A percentile compares a stretch with the other conserved stretches of the same genome.
Evolutionary conservation across 257 asterid genomes (phyloP).

Genomic region (Mentha longifolia): DNA sequence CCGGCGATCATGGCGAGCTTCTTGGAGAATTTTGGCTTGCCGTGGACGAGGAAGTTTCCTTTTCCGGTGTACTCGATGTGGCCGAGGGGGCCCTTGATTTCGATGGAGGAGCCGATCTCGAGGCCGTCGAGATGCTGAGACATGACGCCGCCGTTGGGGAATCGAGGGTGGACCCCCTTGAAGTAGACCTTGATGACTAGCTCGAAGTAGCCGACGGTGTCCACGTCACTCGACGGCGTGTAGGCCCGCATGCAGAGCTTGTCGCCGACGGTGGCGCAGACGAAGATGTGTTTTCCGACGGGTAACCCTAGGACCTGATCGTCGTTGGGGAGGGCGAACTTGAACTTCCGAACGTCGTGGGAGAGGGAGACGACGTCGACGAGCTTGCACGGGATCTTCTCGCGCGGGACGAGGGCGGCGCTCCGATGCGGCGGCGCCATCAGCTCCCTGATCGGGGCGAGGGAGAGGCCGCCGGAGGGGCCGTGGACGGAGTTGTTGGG

Average conservation of each 20-base stretch:
- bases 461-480: conserved; percentile 37
- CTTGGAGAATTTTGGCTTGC: conserved; percentile 64
- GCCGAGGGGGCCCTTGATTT: conserved; percentile 86
- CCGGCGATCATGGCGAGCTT: conserved; percentile 90
- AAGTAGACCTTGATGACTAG: conserved; percentile 76
- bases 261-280: conserved; percentile 64
- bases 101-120: conserved; percentile 55
- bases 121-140: conserved; percentile 70
- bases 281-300: conserved; percentile 80
- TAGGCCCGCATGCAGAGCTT: conserved; percentile 96
- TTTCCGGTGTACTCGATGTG: conserved; percentile 82
- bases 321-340: conserved; percentile 67
- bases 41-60: conserved; percentile 66
- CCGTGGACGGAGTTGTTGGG: conserved; percentile 82
- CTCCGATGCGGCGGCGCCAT: conserved; percentile 36
- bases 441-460: conserved; percentile 61
- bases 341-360: conserved; percentile 70
- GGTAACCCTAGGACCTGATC: conserved; percentile 79
- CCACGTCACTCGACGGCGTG: conserved; percentile 77
- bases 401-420: conserved; percentile 65
- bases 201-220: conserved; percentile 72
- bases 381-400: conserved; percentile 75
- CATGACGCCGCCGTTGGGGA: conserved; percentile 91
- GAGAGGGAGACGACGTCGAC: conserved; percentile 58
- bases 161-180: conserved; percentile 71